Conservation (phyloP, 2,329 filamentous ascomycete species). For the Calonectria leucothoes region DNA sequence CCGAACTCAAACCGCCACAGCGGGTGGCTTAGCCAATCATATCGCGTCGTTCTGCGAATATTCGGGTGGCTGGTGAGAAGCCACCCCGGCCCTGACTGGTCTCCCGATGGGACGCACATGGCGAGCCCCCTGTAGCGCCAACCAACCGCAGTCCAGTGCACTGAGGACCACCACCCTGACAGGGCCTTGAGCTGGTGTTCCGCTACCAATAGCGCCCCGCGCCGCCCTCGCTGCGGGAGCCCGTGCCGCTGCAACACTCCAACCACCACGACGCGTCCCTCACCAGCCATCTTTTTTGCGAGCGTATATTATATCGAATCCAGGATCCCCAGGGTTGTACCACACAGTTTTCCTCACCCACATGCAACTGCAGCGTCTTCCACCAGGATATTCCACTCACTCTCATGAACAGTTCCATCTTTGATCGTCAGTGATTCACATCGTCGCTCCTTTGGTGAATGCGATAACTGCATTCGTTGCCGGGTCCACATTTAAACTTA, state of each 20-base stretch:
- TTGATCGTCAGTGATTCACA: background rate
- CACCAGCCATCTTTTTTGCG: constrained; percentile 44
- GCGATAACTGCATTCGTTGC: background rate
- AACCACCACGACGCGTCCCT: constrained; percentile 38
- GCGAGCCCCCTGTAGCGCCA: background rate
- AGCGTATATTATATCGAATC: constrained; percentile 36
- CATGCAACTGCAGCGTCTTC: constrained; percentile 22
- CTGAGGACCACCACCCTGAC: constrained; percentile 12
- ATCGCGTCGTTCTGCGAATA: background rate
- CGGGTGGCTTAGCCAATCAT: constrained; percentile 12
- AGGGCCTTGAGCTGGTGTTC: constrained; percentile 19
- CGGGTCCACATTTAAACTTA: background rate
- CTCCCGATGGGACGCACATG: constrained; percentile 9
- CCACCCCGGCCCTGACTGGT: background rate
- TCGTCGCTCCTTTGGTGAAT: background rate
- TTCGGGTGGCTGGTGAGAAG: constrained; percentile 26
- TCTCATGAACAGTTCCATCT: background rate
- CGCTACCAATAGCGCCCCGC: constrained; percentile 25
- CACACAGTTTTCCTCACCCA: constrained; percentile 20
- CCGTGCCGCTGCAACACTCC: constrained; percentile 35
- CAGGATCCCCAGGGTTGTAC: constrained; percentile 20
- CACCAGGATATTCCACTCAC: background rate
- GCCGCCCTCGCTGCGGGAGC: constrained; percentile 3
- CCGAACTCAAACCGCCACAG: constrained; percentile 6
- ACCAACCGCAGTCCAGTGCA: background rate